Percentiles rank a stretch among this genome's conserved stretches.
Conservation (phyloP, 768 basidiomycete species). For the Panus rudis region DNA sequence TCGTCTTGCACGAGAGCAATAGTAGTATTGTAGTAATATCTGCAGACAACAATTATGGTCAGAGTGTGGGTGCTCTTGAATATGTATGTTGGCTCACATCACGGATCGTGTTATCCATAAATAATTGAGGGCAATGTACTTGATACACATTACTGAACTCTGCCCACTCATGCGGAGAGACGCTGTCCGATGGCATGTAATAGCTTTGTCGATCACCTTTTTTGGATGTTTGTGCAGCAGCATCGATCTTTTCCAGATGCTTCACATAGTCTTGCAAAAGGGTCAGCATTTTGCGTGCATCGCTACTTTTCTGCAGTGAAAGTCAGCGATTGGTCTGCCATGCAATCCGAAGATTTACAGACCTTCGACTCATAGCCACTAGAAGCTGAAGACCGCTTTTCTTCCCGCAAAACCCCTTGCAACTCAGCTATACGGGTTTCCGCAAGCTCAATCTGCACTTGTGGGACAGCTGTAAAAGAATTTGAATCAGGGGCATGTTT, state of each 20-base stretch:
- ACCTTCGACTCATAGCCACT: too few species aligned
- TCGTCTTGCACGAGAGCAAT: conserved; percentile 66
- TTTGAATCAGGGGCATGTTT: conserved; percentile 4
- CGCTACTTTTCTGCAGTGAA: conserved; percentile 3
- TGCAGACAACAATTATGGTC: conserved; percentile 25
- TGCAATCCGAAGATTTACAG: not conserved
- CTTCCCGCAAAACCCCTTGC: conserved; percentile 5
- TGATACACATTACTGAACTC: conserved; percentile 90
- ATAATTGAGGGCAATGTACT: conserved; percentile 78
- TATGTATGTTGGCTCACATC: conserved; percentile 48
- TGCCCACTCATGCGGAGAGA: conserved; percentile 64
- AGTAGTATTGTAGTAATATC: conserved; percentile 86
- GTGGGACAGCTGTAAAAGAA: conserved; percentile 42
- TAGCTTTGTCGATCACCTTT: conserved; percentile 40
- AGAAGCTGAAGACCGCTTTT: too few species aligned
- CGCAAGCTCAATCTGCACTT: conserved; percentile 59
- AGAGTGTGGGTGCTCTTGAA: not conserved
- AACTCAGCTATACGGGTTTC: conserved; percentile 48
- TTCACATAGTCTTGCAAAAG: conserved; percentile 57
- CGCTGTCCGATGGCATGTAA: conserved; percentile 60
- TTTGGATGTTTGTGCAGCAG: conserved; percentile 23
- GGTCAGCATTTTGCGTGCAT: conserved; percentile 44
- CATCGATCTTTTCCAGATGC: conserved; percentile 43
- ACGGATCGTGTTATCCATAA: conserved; percentile 67
- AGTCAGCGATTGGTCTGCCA: too few species aligned